Conservation (phyloP, 1,284 basidiomycete species). For the Rhodofomes roseus region DNA sequence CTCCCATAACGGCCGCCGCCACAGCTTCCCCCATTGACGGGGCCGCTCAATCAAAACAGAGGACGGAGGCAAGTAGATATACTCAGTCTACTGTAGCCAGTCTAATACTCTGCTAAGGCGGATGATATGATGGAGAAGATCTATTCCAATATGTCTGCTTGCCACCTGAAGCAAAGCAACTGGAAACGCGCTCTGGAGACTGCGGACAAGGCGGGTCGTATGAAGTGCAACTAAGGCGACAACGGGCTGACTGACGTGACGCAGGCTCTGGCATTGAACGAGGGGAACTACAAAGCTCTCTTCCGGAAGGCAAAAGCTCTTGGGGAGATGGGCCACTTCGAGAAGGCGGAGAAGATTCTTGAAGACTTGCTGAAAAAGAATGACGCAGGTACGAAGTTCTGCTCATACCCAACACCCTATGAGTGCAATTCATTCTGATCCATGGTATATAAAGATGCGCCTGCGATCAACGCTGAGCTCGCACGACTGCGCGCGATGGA, state of each 20-base stretch:
- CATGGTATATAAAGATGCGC: conserved; percentile 41
- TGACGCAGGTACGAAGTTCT: conserved; percentile 41
- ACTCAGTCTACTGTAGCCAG: neutral
- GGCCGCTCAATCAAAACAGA: conserved; percentile 26
- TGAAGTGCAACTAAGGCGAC: neutral
- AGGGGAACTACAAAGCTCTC: conserved; percentile 69
- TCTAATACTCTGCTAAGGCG: conserved; percentile 38
- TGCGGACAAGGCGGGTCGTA: conserved; percentile 58
- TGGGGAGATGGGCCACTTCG: conserved; percentile 69
- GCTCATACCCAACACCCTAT: too few species aligned
- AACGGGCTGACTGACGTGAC: neutral
- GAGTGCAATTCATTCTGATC: neutral
- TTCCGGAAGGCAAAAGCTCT: conserved; percentile 79
- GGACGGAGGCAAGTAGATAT: conserved; percentile 31
- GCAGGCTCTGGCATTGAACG: conserved; percentile 72
- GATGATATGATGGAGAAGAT: conserved; percentile 76
- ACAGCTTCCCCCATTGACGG: conserved; percentile 13
- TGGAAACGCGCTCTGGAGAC: conserved; percentile 74
- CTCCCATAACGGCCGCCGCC: conserved; percentile 17
- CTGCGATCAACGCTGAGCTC: conserved; percentile 58
- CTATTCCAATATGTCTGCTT: conserved; percentile 78
- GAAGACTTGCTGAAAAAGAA: conserved; percentile 61
- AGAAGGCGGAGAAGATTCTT: conserved; percentile 63
- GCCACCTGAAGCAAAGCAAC: conserved; percentile 71
- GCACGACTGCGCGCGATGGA: conserved; percentile 54